Conservation (phyloP, 2,329 filamentous ascomycete species). For the Xylariales sp. region DNA sequence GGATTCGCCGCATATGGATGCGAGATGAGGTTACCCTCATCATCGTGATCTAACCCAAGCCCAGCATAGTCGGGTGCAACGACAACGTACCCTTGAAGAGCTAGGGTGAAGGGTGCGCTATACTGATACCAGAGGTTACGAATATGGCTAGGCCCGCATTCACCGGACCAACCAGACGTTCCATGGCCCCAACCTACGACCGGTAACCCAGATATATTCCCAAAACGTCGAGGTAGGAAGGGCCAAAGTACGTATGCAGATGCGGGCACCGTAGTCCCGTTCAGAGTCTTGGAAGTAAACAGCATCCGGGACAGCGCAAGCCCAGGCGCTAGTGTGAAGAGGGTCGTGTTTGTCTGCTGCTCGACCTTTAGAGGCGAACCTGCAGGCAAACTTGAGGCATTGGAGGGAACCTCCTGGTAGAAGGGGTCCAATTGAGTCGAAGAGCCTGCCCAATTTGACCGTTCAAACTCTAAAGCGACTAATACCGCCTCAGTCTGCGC, state of each 20-base stretch:
- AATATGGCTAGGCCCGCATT: conserved; percentile 4
- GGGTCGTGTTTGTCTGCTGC: conserved; percentile 6
- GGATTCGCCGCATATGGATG: neutral
- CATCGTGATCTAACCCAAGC: conserved; percentile 5
- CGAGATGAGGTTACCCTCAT: neutral
- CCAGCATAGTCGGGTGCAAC: conserved; percentile 2
- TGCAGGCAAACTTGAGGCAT: neutral
- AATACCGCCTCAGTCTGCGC: neutral
- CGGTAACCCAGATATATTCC: neutral
- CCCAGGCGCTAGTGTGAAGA: conserved; percentile 7
- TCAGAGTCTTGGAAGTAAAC: conserved; percentile 9
- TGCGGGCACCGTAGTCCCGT: conserved; percentile 9
- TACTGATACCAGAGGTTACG: conserved; percentile 3
- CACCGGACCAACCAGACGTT: conserved; percentile 8
- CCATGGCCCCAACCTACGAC: conserved; percentile 10
- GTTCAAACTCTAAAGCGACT: conserved; percentile 1
- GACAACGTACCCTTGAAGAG: conserved; percentile 3
- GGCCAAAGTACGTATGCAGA: conserved; percentile 11
- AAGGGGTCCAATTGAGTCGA: conserved; percentile 1
- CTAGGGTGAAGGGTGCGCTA: neutral
- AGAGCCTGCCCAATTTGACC: conserved; percentile 4
- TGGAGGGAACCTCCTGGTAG: neutral
- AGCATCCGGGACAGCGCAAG: conserved; percentile 9
- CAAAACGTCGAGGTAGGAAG: conserved; percentile 5
- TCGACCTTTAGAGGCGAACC: conserved; percentile 2